Evolutionary conservation across 176 grass and related monocot species (phyloP).

Genomic region (Triticum turgidum): DNA sequence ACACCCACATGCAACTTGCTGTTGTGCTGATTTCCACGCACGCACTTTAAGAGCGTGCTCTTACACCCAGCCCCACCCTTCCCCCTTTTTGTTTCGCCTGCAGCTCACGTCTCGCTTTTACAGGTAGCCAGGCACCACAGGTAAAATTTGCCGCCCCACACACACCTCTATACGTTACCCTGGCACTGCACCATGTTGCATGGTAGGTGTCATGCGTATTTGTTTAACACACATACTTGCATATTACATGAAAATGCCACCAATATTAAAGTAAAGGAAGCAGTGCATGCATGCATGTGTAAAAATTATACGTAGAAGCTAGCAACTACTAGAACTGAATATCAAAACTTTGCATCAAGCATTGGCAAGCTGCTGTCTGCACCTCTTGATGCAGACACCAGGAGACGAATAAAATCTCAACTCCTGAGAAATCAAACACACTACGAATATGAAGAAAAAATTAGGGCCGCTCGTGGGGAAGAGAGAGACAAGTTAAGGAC

Average conservation of each 20-base stretch:
- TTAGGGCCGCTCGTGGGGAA: background rate
- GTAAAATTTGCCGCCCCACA: background rate
- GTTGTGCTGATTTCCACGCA: background rate
- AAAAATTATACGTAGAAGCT: too few relatives aligned
- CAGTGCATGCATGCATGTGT: background rate
- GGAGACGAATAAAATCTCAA: too few relatives aligned
- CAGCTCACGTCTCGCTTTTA: background rate
- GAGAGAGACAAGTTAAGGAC: background rate
- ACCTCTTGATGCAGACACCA: too few relatives aligned
- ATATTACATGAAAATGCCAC: background rate
- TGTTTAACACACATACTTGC: background rate
- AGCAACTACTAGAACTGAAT: too few relatives aligned
- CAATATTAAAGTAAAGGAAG: background rate
- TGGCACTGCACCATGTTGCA: background rate
- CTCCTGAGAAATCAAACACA: too few relatives aligned
- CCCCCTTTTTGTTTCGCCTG: slow-evolving; percentile 43
- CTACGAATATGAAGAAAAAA: background rate
- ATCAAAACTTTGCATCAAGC: background rate
- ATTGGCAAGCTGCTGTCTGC: too few relatives aligned
- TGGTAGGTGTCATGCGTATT: background rate
- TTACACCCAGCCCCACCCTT: slow-evolving; percentile 28
- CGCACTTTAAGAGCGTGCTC: slow-evolving; percentile 79
- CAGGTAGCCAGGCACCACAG: background rate
- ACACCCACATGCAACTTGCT: slow-evolving; percentile 16
- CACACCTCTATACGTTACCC: background rate